phyloP scores from a whole-genome alignment of 805 yeast genomes.

The Wickerhamiella galacta region DNA sequence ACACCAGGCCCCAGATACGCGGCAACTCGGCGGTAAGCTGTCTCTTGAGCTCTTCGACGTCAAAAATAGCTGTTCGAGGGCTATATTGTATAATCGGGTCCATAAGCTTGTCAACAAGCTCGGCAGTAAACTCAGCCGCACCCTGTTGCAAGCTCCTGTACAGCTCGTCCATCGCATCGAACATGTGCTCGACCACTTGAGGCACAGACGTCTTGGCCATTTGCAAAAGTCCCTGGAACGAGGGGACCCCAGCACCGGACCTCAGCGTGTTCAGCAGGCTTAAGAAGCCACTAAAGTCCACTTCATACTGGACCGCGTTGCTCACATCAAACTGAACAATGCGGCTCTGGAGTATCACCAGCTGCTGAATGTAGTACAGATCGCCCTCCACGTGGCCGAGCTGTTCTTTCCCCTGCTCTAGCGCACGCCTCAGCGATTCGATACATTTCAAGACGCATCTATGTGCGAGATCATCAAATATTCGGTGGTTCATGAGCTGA shows the following conservation, averaged over 20 bases:
- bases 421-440: slow-evolving; percentile 25
- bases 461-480: slow-evolving; percentile 82
- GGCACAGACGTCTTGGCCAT: slow-evolving; percentile 60
- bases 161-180: slow-evolving; percentile 61
- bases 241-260: slow-evolving; percentile 11
- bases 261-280: slow-evolving; percentile 10
- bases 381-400: slow-evolving; percentile 42
- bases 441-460: slow-evolving; percentile 69
- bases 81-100: slow-evolving; percentile 26
- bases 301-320: slow-evolving; percentile 43
- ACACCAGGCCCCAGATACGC: slow-evolving; percentile 34
- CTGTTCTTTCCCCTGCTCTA: slow-evolving; percentile 16
- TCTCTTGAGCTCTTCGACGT: slow-evolving; percentile 29
- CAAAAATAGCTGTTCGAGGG: slow-evolving; percentile 19
- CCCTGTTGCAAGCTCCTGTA: slow-evolving; percentile 54
- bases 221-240: slow-evolving; percentile 24
- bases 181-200: slow-evolving; percentile 61
- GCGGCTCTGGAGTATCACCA: slow-evolving; percentile 53
- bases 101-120: slow-evolving; percentile 33
- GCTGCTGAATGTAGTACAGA: slow-evolving; percentile 53
- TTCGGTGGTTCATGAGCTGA: slow-evolving; percentile 53
- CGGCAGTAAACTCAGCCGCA: slow-evolving; percentile 52
- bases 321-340: slow-evolving; percentile 68
- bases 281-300: slow-evolving; percentile 70
- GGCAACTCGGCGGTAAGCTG: slow-evolving; percentile 41